Evolutionary conservation across 306 rosid species (phyloP).

Genomic region (Pyrus bretschneideri): DNA sequence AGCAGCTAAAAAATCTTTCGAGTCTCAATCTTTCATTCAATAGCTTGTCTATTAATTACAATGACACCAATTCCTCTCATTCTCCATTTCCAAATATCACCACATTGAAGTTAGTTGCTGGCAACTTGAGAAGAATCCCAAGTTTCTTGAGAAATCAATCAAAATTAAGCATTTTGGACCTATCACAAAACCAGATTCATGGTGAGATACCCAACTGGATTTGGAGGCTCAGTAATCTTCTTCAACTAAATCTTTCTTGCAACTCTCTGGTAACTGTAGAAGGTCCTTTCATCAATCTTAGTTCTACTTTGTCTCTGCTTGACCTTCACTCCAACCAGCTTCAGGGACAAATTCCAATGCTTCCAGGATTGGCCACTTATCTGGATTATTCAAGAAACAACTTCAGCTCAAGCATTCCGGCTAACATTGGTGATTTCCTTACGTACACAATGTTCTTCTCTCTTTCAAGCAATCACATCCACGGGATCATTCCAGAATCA

Average conservation of each 20-base stretch:
- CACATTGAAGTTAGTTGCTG: conserved; percentile 24
- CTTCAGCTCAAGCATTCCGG: conserved; percentile 1
- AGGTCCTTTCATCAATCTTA: not conserved
- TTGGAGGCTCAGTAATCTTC: conserved; percentile 18
- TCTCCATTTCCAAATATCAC: conserved; percentile 7
- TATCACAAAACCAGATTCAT: conserved; percentile 30
- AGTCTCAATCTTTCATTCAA: conserved; percentile 41
- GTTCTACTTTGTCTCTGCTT: not conserved
- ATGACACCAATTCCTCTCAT: not conserved
- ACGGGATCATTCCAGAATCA: conserved; percentile 13
- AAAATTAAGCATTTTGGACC: conserved; percentile 14
- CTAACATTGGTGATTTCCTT: not conserved
- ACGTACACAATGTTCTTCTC: not conserved
- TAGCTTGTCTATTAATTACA: conserved; percentile 6
- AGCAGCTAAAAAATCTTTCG: conserved; percentile 9
- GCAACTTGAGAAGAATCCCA: conserved; percentile 24
- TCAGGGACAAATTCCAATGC: conserved; percentile 5
- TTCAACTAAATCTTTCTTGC: conserved; percentile 31
- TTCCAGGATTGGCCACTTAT: not conserved
- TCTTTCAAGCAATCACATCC: conserved; percentile 18
- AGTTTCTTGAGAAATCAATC: conserved; percentile 29
- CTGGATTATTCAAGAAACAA: conserved; percentile 24
- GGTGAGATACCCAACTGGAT: conserved; percentile 48
- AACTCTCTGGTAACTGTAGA: conserved; percentile 8
- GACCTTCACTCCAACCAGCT: conserved; percentile 37